Conservation (phyloP, 2,329 filamentous ascomycete species). For the Colletotrichum tabaci region DNA sequence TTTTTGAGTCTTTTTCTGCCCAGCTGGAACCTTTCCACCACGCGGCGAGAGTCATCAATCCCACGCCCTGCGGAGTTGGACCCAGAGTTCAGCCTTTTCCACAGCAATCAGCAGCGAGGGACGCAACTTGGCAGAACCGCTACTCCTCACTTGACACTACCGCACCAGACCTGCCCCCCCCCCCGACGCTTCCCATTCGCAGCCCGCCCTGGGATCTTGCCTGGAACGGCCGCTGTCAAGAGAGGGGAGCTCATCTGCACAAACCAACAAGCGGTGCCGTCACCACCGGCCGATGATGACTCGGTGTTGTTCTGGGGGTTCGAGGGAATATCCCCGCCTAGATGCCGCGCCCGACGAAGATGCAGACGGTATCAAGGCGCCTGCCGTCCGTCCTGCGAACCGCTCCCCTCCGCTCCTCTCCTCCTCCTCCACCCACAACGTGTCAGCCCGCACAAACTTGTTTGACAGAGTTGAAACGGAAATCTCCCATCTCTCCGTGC, state of each 20-base stretch:
- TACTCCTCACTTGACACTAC: background rate
- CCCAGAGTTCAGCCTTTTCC: conserved; percentile 25
- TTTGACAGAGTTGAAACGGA: conserved; percentile 28
- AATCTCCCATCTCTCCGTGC: background rate
- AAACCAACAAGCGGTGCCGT: conserved; percentile 21
- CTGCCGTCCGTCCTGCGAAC: conserved; percentile 22
- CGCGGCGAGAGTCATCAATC: conserved; percentile 21
- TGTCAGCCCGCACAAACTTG: conserved; percentile 28
- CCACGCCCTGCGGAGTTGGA: conserved; percentile 29
- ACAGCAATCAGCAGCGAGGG: conserved; percentile 26
- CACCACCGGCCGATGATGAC: conserved; percentile 2
- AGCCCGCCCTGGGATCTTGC: conserved; percentile 32
- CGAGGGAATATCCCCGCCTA: conserved; percentile 25
- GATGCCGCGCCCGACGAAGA: conserved; percentile 7
- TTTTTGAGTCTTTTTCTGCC: conserved; percentile 34
- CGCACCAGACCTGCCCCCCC: conserved; percentile 16
- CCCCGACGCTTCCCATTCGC: conserved; percentile 30
- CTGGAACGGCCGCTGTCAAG: conserved; percentile 31
- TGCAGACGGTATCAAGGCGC: conserved; percentile 14
- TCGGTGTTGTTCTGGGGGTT: conserved; percentile 27
- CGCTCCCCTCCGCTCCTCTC: background rate
- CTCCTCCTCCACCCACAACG: conserved; percentile 17
- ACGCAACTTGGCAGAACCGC: conserved; percentile 19
- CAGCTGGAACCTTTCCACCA: conserved; percentile 9
- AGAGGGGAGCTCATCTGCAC: conserved; percentile 25